Evolutionary conservation across 805 yeast species (phyloP).

Genomic region (Saccharomycopsis fermentans): DNA sequence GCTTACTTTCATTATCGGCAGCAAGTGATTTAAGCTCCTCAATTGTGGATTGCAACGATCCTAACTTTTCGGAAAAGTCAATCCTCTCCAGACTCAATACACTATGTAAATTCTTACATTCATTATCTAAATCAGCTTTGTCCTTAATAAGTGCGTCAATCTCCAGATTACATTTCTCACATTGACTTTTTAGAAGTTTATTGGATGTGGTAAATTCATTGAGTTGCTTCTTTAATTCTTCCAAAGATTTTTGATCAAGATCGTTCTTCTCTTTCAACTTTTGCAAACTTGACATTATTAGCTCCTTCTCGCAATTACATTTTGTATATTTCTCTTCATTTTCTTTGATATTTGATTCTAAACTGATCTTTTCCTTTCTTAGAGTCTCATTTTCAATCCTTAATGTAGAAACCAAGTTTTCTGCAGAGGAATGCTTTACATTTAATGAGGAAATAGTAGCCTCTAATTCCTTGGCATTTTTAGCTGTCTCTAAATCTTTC

Average conservation of each 20-base stretch:
- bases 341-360: background rate
- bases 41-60: background rate
- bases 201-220: background rate
- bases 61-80: background rate
- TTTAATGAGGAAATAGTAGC: background rate
- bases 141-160: background rate
- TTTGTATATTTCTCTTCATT: background rate
- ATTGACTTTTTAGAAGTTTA: background rate
- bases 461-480: background rate
- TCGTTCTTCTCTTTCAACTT: background rate
- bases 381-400: slow-evolving; percentile 26
- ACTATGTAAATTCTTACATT: too few relatives aligned
- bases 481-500: background rate
- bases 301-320: background rate
- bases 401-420: background rate
- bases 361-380: background rate
- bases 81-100: background rate
- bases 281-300: background rate
- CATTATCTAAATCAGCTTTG: background rate
- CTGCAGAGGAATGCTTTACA: slow-evolving; percentile 3
- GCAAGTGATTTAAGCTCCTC: background rate
- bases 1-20: background rate
- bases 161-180: background rate
- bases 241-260: background rate
- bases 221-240: background rate